Percentiles rank a stretch among this genome's conserved stretches.
These are phyloP conservation scores for Leptographium galeiforme DNA, from an alignment of 2,329 filamentous ascomycete species.

Conservation along the genomic window DNA sequence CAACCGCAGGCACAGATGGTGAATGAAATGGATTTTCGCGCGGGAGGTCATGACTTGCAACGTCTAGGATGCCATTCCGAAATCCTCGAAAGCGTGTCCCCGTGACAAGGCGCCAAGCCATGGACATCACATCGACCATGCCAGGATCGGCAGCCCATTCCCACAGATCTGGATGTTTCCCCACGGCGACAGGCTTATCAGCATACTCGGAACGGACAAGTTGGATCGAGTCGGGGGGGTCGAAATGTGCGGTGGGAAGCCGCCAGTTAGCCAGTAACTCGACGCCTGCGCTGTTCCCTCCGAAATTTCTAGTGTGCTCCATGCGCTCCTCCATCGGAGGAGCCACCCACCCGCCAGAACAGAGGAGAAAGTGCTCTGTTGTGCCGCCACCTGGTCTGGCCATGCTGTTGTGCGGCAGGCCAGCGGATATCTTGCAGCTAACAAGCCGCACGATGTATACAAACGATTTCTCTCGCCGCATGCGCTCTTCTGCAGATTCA, in stretches of 20 bases:
- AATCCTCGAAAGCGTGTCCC: slow-evolving; percentile 12
- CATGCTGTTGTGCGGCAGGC: slow-evolving; percentile 6
- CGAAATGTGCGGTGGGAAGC: not conserved
- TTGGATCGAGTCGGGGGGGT: too few species aligned
- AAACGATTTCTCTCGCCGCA: slow-evolving; percentile 9
- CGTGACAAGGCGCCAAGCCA: slow-evolving; percentile 13
- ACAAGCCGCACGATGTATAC: slow-evolving; percentile 14
- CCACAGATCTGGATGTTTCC: slow-evolving; percentile 12
- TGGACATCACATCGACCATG: slow-evolving; percentile 15
- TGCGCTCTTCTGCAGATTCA: not conserved
- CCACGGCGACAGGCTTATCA: not conserved
- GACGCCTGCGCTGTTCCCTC: not conserved
- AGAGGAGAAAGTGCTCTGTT: slow-evolving; percentile 9
- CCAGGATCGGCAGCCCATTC: slow-evolving; percentile 12
- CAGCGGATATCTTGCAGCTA: slow-evolving; percentile 4
- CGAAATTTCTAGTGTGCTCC: not conserved
- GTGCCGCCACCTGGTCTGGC: slow-evolving; percentile 7
- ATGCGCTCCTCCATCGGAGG: slow-evolving; percentile 13
- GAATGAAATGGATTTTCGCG: not conserved
- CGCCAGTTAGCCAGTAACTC: not conserved
- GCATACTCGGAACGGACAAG: not conserved
- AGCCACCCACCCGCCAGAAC: slow-evolving; percentile 14
- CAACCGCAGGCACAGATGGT: not conserved
- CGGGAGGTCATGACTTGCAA: not conserved
- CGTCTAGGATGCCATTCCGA: not conserved